Evolutionary conservation across 2,329 filamentous ascomycete species (phyloP), one percentile per base, ranked within the genome.

Genomic region (Aspergillus sp.): DNA sequence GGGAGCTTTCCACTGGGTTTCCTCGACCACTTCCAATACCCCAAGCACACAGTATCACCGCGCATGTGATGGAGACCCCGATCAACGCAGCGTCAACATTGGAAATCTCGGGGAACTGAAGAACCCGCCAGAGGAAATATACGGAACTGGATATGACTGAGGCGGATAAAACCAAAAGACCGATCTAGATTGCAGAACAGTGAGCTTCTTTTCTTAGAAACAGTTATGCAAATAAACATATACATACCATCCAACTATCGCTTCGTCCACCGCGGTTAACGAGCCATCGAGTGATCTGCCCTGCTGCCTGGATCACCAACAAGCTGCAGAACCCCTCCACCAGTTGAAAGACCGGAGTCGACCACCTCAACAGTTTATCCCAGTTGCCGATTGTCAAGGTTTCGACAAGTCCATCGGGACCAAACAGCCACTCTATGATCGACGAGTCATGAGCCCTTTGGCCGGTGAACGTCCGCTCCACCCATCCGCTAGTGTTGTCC

Each of bases 251-350:
- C 93, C 91, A 97, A 49, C 85, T 94, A 70, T 98, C 93, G 59
- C 90, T 94, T 59, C 89, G 82, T 58, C 91, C 90, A 52, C 74
- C 72, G 59, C 87, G 77, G 69, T 97, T 97, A 43, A 97, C 91
- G 28, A 97, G 79, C 85, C 90, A 97, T 66, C 88, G 81, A 13
- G 93, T 95, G 53, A 97, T 90, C 66, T 96, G 91, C 0, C 93
- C 93, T 10, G 88, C 85, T 12, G 90, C 89, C 68, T 98, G 93
- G 45, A 98, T 97, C 52, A 97, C 90, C 44, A 97, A 73, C 57
- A 98, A 72, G 61, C 89, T 97, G 74, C 93, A 97, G 71, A 98
- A 98, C 6, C 93, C 93, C 68, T 98, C 93, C 41, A 87, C 81
- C 7, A 98, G 75, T 70, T 98, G 93, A 72, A 97, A 98, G 40